Percentiles rank a stretch among this genome's conserved stretches.
Evolutionary conservation across 768 basidiomycete species (phyloP).

Genomic region (Pulveroboletus frians): DNA sequence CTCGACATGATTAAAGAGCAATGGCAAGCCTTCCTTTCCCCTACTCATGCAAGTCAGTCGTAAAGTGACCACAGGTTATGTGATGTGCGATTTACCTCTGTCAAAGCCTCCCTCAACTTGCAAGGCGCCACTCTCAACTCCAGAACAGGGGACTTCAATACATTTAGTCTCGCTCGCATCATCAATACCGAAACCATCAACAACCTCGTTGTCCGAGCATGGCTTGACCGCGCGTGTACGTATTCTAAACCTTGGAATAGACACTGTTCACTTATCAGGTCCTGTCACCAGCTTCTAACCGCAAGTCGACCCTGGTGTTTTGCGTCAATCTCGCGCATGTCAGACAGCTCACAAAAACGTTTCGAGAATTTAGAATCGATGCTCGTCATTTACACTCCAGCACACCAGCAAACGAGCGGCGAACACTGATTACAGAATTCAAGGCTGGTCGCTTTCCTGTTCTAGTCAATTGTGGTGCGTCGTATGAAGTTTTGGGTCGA

Average conservation of each 20-base stretch:
- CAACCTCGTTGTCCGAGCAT: conserved; percentile 70
- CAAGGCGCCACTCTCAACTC: conserved; percentile 60
- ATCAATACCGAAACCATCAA: conserved; percentile 80
- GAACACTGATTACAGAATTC: conserved; percentile 60
- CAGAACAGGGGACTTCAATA: conserved; percentile 74
- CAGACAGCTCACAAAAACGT: conserved; percentile 61
- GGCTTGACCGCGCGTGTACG: conserved; percentile 81
- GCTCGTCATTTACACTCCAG: conserved; percentile 74
- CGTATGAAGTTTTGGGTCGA: conserved; percentile 7
- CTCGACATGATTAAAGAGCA: conserved; percentile 89
- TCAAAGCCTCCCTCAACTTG: conserved; percentile 70
- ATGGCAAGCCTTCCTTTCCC: conserved; percentile 48
- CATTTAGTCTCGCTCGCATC: conserved; percentile 70
- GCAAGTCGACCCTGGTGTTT: conserved; percentile 90
- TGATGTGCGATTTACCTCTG: conserved; percentile 78
- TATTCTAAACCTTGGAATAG: conserved; percentile 1
- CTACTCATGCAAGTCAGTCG: background rate
- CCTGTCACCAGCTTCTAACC: conserved; percentile 36
- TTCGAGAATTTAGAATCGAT: conserved; percentile 73
- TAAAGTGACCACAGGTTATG: conserved; percentile 57
- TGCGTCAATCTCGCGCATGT: conserved; percentile 85
- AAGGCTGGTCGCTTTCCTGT: conserved; percentile 74
- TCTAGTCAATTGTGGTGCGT: conserved; percentile 79
- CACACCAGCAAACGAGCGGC: conserved; percentile 62
- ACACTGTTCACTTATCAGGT: conserved; percentile 1